Conservation (phyloP, 2,329 filamentous ascomycete species). For the Cladophialophora chaetospira region DNA sequence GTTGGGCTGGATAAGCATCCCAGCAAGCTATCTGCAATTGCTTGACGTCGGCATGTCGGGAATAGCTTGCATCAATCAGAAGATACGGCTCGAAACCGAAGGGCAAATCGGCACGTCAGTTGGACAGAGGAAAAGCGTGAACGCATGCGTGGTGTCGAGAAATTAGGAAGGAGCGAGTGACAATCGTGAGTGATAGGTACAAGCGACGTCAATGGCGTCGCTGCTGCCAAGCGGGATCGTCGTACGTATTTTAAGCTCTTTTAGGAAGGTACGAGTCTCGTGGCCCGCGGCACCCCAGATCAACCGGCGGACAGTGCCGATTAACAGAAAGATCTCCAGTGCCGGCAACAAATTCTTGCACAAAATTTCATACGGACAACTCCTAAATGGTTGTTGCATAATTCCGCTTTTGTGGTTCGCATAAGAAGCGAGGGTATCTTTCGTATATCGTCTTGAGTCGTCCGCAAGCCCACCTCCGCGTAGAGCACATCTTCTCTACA, state of each 20-base stretch:
- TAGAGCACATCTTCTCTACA: slow-evolving; percentile 16
- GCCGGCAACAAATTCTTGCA: not conserved
- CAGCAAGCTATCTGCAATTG: not conserved
- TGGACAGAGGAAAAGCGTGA: not conserved
- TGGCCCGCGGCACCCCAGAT: not conserved
- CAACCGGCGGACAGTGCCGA: not conserved
- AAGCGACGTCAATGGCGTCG: slow-evolving; percentile 13
- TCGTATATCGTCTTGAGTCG: slow-evolving; percentile 8
- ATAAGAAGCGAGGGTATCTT: slow-evolving; percentile 1
- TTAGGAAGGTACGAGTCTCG: slow-evolving; percentile 13
- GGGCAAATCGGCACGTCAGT: not conserved
- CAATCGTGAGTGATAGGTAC: slow-evolving; percentile 5
- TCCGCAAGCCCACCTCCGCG: not conserved
- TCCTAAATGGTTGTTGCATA: not conserved
- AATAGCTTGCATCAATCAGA: slow-evolving; percentile 9
- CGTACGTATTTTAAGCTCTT: slow-evolving; percentile 10
- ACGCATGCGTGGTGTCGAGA: not conserved
- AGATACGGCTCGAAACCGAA: not conserved
- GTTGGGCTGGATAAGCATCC: slow-evolving; percentile 18
- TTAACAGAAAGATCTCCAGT: not conserved
- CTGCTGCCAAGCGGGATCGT: slow-evolving; percentile 1
- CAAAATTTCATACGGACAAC: not conserved
- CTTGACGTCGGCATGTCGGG: not conserved
- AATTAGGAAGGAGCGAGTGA: slow-evolving; percentile 6
- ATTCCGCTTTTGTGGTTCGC: not conserved